Conservation (phyloP, 192 early-diverging fungal genomes). For the Podila epigama region DNA sequence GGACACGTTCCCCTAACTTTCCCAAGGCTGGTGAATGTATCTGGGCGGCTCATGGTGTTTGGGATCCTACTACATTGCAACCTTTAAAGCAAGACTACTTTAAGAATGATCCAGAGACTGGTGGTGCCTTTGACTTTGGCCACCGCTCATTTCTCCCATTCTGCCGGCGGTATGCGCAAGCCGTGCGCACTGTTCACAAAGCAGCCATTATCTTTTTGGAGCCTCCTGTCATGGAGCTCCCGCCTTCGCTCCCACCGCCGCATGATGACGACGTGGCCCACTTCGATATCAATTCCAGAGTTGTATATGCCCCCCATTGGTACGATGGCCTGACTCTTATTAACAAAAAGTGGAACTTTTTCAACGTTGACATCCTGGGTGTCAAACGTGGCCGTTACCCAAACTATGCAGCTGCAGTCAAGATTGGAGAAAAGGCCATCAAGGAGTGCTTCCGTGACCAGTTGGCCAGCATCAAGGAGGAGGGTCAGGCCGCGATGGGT, state of each 20-base stretch:
- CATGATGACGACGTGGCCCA: conserved; percentile 48
- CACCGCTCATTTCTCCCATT: conserved; percentile 61
- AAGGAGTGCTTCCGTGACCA: conserved; percentile 59
- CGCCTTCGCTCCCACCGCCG: conserved; percentile 54
- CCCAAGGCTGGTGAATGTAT: conserved; percentile 55
- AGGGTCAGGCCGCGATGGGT: conserved; percentile 54
- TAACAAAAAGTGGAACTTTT: conserved; percentile 65
- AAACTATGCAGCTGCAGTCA: conserved; percentile 53
- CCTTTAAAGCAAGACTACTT: conserved; percentile 55
- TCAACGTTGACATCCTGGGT: conserved; percentile 63
- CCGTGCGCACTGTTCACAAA: conserved; percentile 52
- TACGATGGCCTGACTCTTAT: conserved; percentile 67
- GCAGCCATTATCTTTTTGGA: conserved; percentile 66
- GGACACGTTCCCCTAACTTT: conserved; percentile 52
- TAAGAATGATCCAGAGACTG: conserved; percentile 47
- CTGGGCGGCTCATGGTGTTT: conserved; percentile 63
- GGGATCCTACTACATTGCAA: conserved; percentile 40
- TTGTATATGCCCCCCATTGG: conserved; percentile 67
- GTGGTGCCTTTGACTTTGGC: conserved; percentile 57
- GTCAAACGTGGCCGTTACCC: conserved; percentile 63
- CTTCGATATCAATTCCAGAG: conserved; percentile 41
- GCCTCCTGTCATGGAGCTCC: conserved; percentile 59
- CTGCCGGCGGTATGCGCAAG: conserved; percentile 42
- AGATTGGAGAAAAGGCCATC: conserved; percentile 61
- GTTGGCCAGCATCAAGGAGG: conserved; percentile 51